phyloP scores from a whole-genome alignment of 768 basidiomycete genomes.

The Zangia roseola region DNA sequence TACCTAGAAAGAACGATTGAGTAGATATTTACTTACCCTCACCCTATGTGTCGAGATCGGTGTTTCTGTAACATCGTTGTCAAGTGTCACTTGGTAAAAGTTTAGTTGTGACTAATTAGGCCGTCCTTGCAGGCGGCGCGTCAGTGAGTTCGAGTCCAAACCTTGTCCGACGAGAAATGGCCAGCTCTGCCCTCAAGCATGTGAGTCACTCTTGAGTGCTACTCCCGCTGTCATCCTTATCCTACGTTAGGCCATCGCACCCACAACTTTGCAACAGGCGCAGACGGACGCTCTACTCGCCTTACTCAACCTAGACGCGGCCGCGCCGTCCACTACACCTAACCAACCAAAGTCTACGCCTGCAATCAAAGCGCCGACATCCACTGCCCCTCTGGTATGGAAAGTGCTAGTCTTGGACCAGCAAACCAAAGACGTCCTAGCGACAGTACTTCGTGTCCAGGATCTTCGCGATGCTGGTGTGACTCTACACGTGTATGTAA shows the following conservation, averaged over 20 bases:
- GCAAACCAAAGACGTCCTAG: slow-evolving; percentile 92
- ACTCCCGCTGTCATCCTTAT: slow-evolving; percentile 21
- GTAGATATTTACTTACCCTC: too few species aligned
- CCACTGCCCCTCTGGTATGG: slow-evolving; percentile 83
- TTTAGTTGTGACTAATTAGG: not conserved
- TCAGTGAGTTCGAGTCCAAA: not conserved
- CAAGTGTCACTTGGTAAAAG: too few species aligned
- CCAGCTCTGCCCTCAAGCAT: slow-evolving; percentile 46
- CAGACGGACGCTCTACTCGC: slow-evolving; percentile 85
- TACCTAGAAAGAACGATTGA: too few species aligned
- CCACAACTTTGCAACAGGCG: slow-evolving; percentile 76
- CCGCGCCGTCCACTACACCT: slow-evolving; percentile 8
- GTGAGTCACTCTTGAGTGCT: slow-evolving; percentile 26
- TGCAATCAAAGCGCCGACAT: slow-evolving; percentile 48
- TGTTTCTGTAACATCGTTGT: too few species aligned
- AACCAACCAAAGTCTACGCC: slow-evolving; percentile 31
- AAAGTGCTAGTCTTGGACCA: slow-evolving; percentile 96
- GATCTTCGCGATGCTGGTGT: slow-evolving; percentile 96
- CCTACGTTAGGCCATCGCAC: slow-evolving; percentile 38
- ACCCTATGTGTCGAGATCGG: too few species aligned
- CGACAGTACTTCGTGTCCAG: slow-evolving; percentile 92
- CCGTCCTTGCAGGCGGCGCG: slow-evolving; percentile 11
- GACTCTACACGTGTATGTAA: slow-evolving; percentile 91
- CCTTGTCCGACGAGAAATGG: slow-evolving; percentile 32
- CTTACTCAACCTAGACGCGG: slow-evolving; percentile 75